phyloP scores from a whole-genome alignment of 495 filamentous ascomycete species.

The Neurospora cerealis region DNA sequence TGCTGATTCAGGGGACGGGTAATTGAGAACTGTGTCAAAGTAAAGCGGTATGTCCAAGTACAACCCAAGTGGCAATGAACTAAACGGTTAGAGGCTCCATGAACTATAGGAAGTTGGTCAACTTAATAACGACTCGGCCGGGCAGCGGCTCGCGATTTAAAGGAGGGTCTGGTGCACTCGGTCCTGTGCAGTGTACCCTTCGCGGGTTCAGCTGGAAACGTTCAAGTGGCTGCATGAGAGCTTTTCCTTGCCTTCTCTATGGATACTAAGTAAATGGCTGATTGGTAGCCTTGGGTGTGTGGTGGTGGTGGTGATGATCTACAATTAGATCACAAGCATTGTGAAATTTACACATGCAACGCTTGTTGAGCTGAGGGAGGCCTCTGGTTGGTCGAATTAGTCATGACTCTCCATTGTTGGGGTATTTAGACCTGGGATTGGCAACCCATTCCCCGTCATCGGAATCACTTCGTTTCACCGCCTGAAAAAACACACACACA shows the following conservation, averaged over 20 bases:
- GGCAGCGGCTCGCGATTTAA: neutral
- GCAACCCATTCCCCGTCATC: too few relatives aligned
- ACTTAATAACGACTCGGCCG: neutral
- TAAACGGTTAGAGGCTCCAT: neutral
- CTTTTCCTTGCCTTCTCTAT: neutral
- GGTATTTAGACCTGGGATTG: too few relatives aligned
- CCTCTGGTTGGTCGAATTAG: too few relatives aligned
- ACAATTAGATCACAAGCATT: too few relatives aligned
- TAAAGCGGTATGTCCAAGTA: neutral
- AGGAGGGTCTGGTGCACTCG: neutral
- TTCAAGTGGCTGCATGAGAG: neutral
- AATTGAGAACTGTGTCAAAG: neutral
- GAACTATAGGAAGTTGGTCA: neutral
- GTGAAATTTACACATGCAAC: too few relatives aligned
- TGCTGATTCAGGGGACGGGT: neutral
- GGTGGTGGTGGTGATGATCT: too few relatives aligned
- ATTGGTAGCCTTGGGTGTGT: too few relatives aligned
- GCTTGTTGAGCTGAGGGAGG: too few relatives aligned
- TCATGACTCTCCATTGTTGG: too few relatives aligned
- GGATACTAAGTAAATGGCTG: too few relatives aligned
- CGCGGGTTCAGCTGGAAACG: neutral
- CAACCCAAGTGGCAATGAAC: neutral
- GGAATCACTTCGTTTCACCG: too few relatives aligned
- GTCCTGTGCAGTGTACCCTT: neutral
- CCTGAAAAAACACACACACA: too few relatives aligned